Base-by-base conservation (phyloP, 768 basidiomycete genomes). In the Suillus variegatus region DNA sequence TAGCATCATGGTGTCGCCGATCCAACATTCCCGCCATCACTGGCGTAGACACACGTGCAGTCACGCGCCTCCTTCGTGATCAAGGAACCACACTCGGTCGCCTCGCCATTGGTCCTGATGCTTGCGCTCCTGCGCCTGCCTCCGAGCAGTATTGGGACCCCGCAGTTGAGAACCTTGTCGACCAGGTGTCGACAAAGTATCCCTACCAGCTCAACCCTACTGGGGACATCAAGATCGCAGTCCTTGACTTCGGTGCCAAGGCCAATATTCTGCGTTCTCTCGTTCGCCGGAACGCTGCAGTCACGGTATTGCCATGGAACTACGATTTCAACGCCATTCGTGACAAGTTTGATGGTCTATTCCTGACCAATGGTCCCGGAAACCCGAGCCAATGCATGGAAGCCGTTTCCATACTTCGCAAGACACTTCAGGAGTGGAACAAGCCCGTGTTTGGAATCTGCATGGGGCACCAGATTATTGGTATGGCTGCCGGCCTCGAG, bases 401-500 rank as follows among this genome's bases (percentile, higher is more conserved):
- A 64, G 94, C 94, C 25, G 93, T 89, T 12, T 72, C 88, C 64
- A 86, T 91, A 67, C 86, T 99, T 54, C 86, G 94, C 70, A 85
- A 85, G 72, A 97, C 95, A 13, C 78, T 99, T 60, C 71, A 83
- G 40, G 94, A 96, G 78, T 99, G 97, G 97, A 80, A 88, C 74
- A 94, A 89, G 75, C 97, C 97, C 13, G 85, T 99, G 47, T 99
- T 99, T 70, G 97, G 97, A 62, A 96, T 99, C 70, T 99, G 97
- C 79, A 99, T 99, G 97, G 97, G 97, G 60, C 94, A 99, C 75
- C 97, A 99, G 78, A 86, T 99, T 70, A 92, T 99, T 70, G 97
- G 97, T 58, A 92, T 99, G 84, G 97, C 97, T 35, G 97, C 95
- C 28, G 97, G 97, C 25, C 78, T 98, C 62, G 96, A 97, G 70